phyloP scores from a whole-genome alignment of 306 rosid species.

The Trichosanthes cucumerina region DNA sequence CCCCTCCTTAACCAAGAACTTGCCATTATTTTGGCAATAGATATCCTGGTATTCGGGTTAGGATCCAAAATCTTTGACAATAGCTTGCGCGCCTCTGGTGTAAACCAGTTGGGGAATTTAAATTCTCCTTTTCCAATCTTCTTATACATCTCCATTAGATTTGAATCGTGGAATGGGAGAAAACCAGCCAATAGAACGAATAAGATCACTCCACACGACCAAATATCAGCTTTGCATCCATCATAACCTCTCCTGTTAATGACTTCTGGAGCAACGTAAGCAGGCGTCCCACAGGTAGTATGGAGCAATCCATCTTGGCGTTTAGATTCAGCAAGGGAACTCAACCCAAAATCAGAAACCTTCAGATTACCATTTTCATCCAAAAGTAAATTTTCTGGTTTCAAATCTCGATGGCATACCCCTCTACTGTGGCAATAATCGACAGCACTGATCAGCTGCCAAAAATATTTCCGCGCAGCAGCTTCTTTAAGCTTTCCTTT shows the following conservation, averaged over 20 bases:
- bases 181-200: constrained; percentile 82
- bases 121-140: constrained; percentile 68
- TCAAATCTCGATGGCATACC: constrained; percentile 75
- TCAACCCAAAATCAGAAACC: constrained; percentile 90
- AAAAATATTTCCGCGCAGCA: constrained; percentile 68
- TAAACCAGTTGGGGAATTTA: constrained; percentile 84
- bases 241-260: constrained; percentile 81
- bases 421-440: constrained; percentile 95
- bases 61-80: constrained; percentile 77
- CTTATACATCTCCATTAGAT: constrained; percentile 86
- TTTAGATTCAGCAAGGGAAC: constrained; percentile 69
- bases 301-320: constrained; percentile 88
- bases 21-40: constrained; percentile 55
- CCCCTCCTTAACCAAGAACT: constrained; percentile 72
- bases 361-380: constrained; percentile 86
- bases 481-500: constrained; percentile 86
- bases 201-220: constrained; percentile 97
- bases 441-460: constrained; percentile 79
- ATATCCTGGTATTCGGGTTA: constrained; percentile 61
- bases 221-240: constrained; percentile 84
- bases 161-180: constrained; percentile 84
- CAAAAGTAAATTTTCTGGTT: constrained; percentile 85
- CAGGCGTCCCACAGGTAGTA: constrained; percentile 95
- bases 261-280: constrained; percentile 92
- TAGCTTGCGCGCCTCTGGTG: constrained; percentile 55